phyloP scores from a whole-genome alignment of 2,329 filamentous ascomycete species.

The Rhytidhysteron rufulum region DNA sequence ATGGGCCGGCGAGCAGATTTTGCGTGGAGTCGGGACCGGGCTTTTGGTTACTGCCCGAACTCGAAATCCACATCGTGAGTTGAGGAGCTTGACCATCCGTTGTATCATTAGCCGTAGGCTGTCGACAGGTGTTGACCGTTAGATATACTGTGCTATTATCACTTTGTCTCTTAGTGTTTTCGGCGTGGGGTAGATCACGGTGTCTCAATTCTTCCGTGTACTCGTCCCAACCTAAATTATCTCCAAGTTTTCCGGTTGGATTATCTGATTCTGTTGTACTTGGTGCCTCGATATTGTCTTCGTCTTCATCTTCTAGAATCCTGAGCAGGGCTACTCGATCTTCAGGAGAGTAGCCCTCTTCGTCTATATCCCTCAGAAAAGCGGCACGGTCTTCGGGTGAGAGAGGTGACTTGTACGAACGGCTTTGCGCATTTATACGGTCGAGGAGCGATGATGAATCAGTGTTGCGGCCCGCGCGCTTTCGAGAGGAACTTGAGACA shows the following conservation, averaged over 20 bases:
- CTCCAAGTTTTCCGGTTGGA: background rate
- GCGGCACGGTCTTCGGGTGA: slow-evolving; percentile 21
- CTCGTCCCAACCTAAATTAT: background rate
- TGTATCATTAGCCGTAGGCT: slow-evolving; percentile 58
- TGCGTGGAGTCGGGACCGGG: slow-evolving; percentile 59
- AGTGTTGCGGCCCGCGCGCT: slow-evolving; percentile 23
- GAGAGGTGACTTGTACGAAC: slow-evolving; percentile 12
- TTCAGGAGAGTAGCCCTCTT: background rate
- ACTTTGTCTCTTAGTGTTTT: slow-evolving; percentile 21
- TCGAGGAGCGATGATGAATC: slow-evolving; percentile 23
- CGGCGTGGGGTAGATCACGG: slow-evolving; percentile 3
- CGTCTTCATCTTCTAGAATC: slow-evolving; percentile 10
- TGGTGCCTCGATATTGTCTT: slow-evolving; percentile 3
- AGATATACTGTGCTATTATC: slow-evolving; percentile 61
- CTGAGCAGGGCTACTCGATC: background rate
- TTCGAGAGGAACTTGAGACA: slow-evolving; percentile 50
- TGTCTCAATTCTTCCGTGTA: background rate
- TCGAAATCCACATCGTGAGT: slow-evolving; percentile 74
- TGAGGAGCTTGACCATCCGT: slow-evolving; percentile 54
- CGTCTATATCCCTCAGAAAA: slow-evolving; percentile 22
- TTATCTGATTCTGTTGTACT: slow-evolving; percentile 1
- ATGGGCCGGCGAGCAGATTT: slow-evolving; percentile 40
- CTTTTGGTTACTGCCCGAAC: slow-evolving; percentile 56
- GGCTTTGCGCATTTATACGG: slow-evolving; percentile 9
- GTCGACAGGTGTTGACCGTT: slow-evolving; percentile 80